Conservation (phyloP, 164 flowering plant species). For the Litsea cubeba region DNA sequence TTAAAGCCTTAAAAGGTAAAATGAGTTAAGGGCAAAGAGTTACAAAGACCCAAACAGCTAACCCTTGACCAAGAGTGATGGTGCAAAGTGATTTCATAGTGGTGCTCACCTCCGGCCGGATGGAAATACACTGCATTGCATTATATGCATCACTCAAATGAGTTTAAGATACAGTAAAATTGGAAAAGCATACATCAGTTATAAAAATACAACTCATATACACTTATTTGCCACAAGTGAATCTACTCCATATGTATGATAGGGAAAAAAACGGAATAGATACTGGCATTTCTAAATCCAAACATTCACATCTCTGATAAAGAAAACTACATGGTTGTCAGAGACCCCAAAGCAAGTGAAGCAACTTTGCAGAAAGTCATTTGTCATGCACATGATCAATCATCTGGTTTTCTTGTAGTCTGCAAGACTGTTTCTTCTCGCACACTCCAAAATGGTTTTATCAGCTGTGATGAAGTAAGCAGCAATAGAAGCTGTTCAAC, state of each 20-base stretch:
- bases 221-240: not conserved
- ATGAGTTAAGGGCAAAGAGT: too few species aligned
- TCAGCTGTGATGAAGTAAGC: constrained; percentile 90
- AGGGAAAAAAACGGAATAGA: not conserved
- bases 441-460: constrained; percentile 82
- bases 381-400: not conserved
- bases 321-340: not conserved
- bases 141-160: constrained; percentile 10
- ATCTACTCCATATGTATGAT: too few species aligned
- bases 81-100: too few species aligned
- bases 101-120: too few species aligned
- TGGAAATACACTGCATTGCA: too few species aligned
- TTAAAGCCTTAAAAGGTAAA: too few species aligned
- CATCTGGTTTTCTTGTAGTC: constrained; percentile 32
- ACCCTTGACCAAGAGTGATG: too few species aligned
- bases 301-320: too few species aligned
- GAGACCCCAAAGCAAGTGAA: not conserved
- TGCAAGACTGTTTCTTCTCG: constrained; percentile 52
- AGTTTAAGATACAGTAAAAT: not conserved
- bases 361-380: not conserved
- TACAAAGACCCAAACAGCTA: too few species aligned
- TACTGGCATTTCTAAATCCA: not conserved
- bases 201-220: not conserved
- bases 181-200: not conserved
- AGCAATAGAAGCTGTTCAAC: constrained; percentile 72